Evolutionary conservation across 2,329 filamentous ascomycete genomes (phyloP), one percentile per base, ranked within the genome.

Genomic region (Mycosphaerelloides madeirae): DNA sequence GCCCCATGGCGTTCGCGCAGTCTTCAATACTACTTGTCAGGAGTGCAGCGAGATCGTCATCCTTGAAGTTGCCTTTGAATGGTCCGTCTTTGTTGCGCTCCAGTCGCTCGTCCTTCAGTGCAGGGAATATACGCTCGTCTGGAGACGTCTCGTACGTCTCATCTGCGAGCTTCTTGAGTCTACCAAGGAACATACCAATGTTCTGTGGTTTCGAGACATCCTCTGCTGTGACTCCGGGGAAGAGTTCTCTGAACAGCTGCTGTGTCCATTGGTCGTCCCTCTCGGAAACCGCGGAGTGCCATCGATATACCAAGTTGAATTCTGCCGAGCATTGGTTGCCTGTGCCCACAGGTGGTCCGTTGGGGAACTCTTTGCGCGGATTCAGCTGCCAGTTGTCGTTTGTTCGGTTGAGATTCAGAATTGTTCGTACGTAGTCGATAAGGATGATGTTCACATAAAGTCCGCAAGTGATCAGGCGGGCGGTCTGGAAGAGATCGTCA

Each of bases 1-100:
- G 74, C 1, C 80, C 80, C 52, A 81, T 82, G 5, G 71, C 68
- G 28, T 78, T 78, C 2, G 78, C 77, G 28, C 76, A 75, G 44
- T 83, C 78, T 16, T 83, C 76, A 59, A 82, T 79, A n/a, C 75
- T 69, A 22, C 72, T 70, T 18, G 71, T 73, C n/a, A 83, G 69
- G 13, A 80, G 70, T 1, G 68, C 64, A 1, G 75, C 77, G 12
- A 84, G 66, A n/a, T 80, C 73, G 28, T 76, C 73, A 43, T 84
- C 78, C 29, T 72, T 66, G 55, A 79, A 82, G 0, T 55, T 72
- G 0, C 78, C 78, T 46, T 80, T 68, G 8, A 61, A 53, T 11
- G 60, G 60, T 9, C 60, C 61, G 8, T 62, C 52, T 32, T 51
- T 51, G 31, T 56, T 50, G 14, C 61, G 59, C n/a, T 55, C 32